Base-by-base conservation (phyloP, 257 asterid genomes). In the Solanum arcanum region DNA sequence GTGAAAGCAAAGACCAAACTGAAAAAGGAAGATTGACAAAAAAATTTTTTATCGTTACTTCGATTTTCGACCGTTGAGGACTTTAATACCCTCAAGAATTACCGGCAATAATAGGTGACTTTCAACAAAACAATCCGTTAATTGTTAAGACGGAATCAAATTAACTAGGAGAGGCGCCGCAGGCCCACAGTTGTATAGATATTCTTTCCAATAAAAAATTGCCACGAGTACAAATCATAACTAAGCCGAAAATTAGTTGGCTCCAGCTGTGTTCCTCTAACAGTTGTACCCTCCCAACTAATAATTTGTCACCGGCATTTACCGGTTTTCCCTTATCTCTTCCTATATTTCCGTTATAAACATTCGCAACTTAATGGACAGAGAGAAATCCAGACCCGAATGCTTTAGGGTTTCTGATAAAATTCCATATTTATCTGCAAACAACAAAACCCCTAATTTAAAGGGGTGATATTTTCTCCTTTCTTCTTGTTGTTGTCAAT, bases 321-420 rank as follows among this genome's bases (percentile, higher is more conserved):
- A 82, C 91, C 89, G 91, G 91, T 84, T 44, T 39, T 76, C 87
- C 73, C 20, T 83, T 46, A 84, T 47, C n/a, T 31, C 37, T 74
- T 49, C 9, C 73, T 14, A 47, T 47, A 3, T 80, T 49, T 49
- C 85, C 85, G 46, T 80, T 80, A 49, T 29, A 80, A 80, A 80
- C 5, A 80, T 44, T 77, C 64, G 5, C 56, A 41, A 11, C 73
- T 41, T 41, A 11, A 29, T 49, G 83, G 14, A 47, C 5, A 10
- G 33, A 27, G 23, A 37, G 83, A 47, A 25, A 44, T 77, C 41
- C 39, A 25, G 37, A 56, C 49, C 20, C 0, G 62, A 41, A 49
- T 44, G 78, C 56, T 44, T 68, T 44, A 39, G 56, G 86, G 84
- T 83, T 84, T 20, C 86, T 37, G 44, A 7, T 16, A 46, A 46